These are phyloP conservation scores for Paramecium pentaurelia DNA, from an alignment of 73 alveolate species.

Conservation along the genomic window DNA sequence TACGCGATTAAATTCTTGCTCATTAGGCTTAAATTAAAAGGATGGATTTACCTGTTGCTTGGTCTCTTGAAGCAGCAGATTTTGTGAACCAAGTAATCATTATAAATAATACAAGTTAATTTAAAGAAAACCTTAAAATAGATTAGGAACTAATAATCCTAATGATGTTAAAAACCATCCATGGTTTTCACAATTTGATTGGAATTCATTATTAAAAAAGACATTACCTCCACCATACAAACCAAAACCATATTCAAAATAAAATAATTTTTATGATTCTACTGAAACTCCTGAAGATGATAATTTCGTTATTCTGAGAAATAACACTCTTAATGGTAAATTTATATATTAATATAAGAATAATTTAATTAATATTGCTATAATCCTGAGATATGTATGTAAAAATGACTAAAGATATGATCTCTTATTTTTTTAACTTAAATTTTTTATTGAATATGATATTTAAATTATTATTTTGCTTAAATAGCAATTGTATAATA, in stretches of 20 bases:
- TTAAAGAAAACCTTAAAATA: slow-evolving; percentile 58
- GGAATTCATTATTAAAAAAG: slow-evolving; percentile 43
- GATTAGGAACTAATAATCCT: slow-evolving; percentile 66
- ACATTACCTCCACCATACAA: slow-evolving; percentile 28
- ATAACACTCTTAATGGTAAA: slow-evolving; percentile 7
- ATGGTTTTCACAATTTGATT: slow-evolving; percentile 63
- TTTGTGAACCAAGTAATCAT: slow-evolving; percentile 72
- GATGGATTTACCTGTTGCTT: slow-evolving; percentile 69
- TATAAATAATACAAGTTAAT: slow-evolving; percentile 26
- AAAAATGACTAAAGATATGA: not conserved
- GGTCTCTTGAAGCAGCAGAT: slow-evolving; percentile 85
- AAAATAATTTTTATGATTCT: slow-evolving; percentile 36
- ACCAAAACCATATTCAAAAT: not conserved
- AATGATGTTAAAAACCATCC: slow-evolving; percentile 67
- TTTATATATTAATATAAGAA: slow-evolving; percentile 39
- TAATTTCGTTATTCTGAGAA: slow-evolving; percentile 60
- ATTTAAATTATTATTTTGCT: too few species aligned
- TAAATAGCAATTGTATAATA: too few species aligned
- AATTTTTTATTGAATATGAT: not conserved
- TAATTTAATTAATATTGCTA: slow-evolving; percentile 66
- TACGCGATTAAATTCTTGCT: slow-evolving; percentile 79
- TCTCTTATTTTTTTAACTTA: not conserved
- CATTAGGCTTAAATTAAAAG: slow-evolving; percentile 72
- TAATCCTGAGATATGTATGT: slow-evolving; percentile 16
- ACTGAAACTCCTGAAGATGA: slow-evolving; percentile 56